Percentiles rank a stretch among this genome's conserved stretches.
phyloP scores from a whole-genome alignment of 306 rosid genomes.

The Mucuna pruriens region DNA sequence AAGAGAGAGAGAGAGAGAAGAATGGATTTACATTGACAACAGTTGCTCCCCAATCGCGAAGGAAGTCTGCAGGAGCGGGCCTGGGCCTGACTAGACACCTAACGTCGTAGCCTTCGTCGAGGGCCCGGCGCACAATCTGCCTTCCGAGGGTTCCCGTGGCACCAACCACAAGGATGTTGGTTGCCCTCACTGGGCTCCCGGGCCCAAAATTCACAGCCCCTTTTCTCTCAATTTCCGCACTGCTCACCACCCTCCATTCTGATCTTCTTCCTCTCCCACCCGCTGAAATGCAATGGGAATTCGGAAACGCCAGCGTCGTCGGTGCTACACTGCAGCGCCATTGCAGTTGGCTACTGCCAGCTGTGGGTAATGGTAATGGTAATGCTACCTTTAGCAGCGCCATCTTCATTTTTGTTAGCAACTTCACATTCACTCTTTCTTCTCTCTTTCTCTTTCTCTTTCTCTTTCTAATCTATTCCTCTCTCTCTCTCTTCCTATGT shows the following conservation, averaged over 20 bases:
- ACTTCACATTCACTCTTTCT: too few species aligned
- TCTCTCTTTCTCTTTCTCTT: not conserved
- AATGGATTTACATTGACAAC: slow-evolving; percentile 67
- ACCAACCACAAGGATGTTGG: slow-evolving; percentile 83
- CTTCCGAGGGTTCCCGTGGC: slow-evolving; percentile 90
- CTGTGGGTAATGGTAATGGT: slow-evolving; percentile 59
- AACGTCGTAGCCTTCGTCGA: slow-evolving; percentile 95
- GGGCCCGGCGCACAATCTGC: slow-evolving; percentile 89
- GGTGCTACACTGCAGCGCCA: slow-evolving; percentile 56
- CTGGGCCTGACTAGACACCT: slow-evolving; percentile 96
- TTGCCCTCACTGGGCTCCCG: slow-evolving; percentile 78
- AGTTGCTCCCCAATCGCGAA: slow-evolving; percentile 97
- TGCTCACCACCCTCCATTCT: slow-evolving; percentile 20
- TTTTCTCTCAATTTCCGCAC: slow-evolving; percentile 1
- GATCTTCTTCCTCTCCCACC: not conserved
- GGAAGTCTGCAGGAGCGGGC: slow-evolving; percentile 96
- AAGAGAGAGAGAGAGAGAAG: not conserved
- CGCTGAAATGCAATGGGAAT: slow-evolving; percentile 11
- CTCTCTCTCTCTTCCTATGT: not conserved
- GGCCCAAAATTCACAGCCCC: slow-evolving; percentile 68
- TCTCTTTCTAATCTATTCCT: not conserved
- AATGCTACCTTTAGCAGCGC: slow-evolving; percentile 64
- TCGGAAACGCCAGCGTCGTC: slow-evolving; percentile 34
- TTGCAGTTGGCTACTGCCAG: slow-evolving; percentile 41
- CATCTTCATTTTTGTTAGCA: slow-evolving; percentile 39